phyloP scores from a whole-genome alignment of 1,139 yeast species.

The Taiozyma onychis region DNA sequence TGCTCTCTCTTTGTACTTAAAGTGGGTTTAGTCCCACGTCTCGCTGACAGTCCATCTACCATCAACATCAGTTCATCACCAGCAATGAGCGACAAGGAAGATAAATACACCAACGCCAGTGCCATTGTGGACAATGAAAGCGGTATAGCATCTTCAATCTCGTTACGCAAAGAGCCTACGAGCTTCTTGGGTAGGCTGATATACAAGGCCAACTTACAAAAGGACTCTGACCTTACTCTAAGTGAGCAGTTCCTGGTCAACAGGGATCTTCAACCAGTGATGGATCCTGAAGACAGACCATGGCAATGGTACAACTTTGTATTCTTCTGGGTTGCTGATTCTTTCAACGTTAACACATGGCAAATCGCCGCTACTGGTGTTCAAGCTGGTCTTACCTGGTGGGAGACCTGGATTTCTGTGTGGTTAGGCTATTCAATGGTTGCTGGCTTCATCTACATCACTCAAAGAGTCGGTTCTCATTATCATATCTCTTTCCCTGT shows the following conservation, averaged over 20 bases:
- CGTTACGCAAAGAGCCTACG: conserved; percentile 1
- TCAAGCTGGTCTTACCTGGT: conserved; percentile 71
- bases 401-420: conserved; percentile 84
- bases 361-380: conserved; percentile 86
- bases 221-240: conserved; percentile 28
- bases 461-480: conserved; percentile 67
- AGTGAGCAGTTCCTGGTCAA: conserved; percentile 61
- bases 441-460: conserved; percentile 55
- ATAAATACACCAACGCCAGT: neutral
- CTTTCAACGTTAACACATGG: conserved; percentile 86
- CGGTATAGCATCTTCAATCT: conserved; percentile 10
- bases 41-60: neutral
- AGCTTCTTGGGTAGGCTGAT: conserved; percentile 6
- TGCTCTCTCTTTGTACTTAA: neutral
- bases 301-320: conserved; percentile 83
- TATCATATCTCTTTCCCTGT: conserved; percentile 81
- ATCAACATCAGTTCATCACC: neutral
- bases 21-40: neutral
- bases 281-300: conserved; percentile 50
- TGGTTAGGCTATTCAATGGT: conserved; percentile 67
- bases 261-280: conserved; percentile 74
- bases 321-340: conserved; percentile 81
- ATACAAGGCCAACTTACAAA: conserved; percentile 17
- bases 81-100: conserved; percentile 2
- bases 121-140: conserved; percentile 9